These are phyloP conservation scores for Neonectria ditissima DNA, from an alignment of 2,329 filamentous ascomycete species.

Conservation along the genomic window DNA sequence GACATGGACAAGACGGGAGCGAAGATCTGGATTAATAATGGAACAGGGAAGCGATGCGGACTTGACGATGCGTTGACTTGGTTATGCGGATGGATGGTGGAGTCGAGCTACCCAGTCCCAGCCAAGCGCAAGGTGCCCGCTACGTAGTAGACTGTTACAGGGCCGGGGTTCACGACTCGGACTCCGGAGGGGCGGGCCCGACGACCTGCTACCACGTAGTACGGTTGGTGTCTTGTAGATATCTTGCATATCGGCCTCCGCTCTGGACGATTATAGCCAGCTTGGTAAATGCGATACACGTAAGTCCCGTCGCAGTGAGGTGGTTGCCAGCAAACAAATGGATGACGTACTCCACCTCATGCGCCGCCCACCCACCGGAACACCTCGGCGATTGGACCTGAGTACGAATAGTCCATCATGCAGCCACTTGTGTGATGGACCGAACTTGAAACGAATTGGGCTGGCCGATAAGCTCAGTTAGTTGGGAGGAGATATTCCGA, in stretches of 20 bases:
- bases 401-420: too few species aligned
- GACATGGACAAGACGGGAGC: conserved; percentile 2
- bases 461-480: conserved; percentile 18
- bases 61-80: conserved; percentile 22
- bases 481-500: conserved; percentile 3
- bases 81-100: conserved; percentile 17
- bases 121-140: conserved; percentile 3
- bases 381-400: background rate
- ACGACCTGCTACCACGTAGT: too few species aligned
- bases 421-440: background rate
- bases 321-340: conserved; percentile 13
- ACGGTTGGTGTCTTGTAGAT: background rate
- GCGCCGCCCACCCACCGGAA: background rate
- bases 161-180: conserved; percentile 7
- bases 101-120: conserved; percentile 13
- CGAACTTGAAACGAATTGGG: background rate
- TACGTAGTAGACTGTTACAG: background rate
- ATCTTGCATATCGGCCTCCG: background rate
- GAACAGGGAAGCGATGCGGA: conserved; percentile 1
- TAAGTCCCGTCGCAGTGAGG: background rate
- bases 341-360: conserved; percentile 23
- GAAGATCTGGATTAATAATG: conserved; percentile 22
- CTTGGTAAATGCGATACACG: too few species aligned
- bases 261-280: background rate
- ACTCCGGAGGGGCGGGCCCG: conserved; percentile 13